Evolutionary conservation across 225 moss, liverwort and hornwort species (phyloP).

Genomic region (Ulota crispa): DNA sequence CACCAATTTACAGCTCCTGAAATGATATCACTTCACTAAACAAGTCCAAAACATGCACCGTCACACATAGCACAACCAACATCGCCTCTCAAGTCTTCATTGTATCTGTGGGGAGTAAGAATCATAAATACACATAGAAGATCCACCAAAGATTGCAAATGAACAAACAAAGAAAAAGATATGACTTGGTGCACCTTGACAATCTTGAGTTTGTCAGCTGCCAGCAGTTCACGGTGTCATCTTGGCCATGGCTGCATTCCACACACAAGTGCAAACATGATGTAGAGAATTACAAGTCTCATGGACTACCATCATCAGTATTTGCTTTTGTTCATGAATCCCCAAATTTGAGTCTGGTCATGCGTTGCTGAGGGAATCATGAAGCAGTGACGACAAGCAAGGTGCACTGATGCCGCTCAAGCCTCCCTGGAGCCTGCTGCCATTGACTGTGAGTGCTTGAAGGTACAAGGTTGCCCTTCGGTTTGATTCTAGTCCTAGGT

Average conservation of each 20-base stretch:
- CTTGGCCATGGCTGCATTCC: conserved; percentile 88
- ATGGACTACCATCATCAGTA: background rate
- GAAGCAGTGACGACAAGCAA: too few relatives aligned
- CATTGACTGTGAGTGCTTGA: too few relatives aligned
- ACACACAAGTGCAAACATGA: conserved; percentile 13
- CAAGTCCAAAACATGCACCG: conserved; percentile 16
- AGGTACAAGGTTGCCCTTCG: too few relatives aligned
- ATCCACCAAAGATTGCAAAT: conserved; percentile 10
- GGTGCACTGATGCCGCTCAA: too few relatives aligned
- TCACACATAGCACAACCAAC: conserved; percentile 5
- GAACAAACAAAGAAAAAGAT: conserved; percentile 9
- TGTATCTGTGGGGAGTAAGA: conserved; percentile 1
- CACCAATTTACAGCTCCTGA: background rate
- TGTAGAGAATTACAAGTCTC: background rate
- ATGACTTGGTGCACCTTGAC: conserved; percentile 65
- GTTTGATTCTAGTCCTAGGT: too few relatives aligned
- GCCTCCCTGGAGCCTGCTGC: too few relatives aligned
- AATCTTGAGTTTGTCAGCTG: conserved; percentile 77
- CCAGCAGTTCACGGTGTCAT: conserved; percentile 96
- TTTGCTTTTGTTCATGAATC: too few relatives aligned
- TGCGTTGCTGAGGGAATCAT: too few relatives aligned
- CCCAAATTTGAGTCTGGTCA: too few relatives aligned
- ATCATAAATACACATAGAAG: conserved; percentile 6
- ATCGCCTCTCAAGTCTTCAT: background rate
- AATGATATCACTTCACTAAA: background rate